Conservation (phyloP, 1,139 yeast genomes). For the Debaryomyces fabryi region DNA sequence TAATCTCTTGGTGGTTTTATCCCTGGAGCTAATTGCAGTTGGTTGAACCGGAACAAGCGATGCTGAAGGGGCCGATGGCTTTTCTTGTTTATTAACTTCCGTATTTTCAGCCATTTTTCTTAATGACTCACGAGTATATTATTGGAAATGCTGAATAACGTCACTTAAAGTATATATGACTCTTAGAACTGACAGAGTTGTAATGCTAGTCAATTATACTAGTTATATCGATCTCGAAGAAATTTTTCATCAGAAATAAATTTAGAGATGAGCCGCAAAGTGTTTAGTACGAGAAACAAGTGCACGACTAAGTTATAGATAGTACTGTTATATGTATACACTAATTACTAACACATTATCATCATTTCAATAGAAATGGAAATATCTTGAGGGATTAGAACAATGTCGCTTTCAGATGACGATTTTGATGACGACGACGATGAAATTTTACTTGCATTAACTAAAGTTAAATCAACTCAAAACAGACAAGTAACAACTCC, state of each 20-base stretch:
- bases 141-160: neutral
- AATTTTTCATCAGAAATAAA: slow-evolving; percentile 5
- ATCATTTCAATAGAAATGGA: neutral
- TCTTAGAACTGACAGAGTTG: neutral
- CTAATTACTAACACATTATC: neutral
- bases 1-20: slow-evolving; percentile 79
- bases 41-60: slow-evolving; percentile 87
- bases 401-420: slow-evolving; percentile 26
- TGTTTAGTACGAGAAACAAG: neutral
- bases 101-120: slow-evolving; percentile 23
- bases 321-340: neutral
- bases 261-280: slow-evolving; percentile 8
- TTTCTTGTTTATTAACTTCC: slow-evolving; percentile 33
- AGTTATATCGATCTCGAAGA: neutral
- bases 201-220: neutral
- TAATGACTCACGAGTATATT: neutral
- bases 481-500: slow-evolving; percentile 6
- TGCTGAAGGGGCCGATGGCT: slow-evolving; percentile 54
- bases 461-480: slow-evolving; percentile 11
- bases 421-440: slow-evolving; percentile 48
- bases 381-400: neutral
- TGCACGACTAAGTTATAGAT: slow-evolving; percentile 5
- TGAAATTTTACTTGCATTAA: slow-evolving; percentile 27
- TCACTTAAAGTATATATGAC: neutral
- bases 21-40: slow-evolving; percentile 74